Conservation (phyloP, 345 rosid genomes). For the Gossypium rotundifolium region DNA sequence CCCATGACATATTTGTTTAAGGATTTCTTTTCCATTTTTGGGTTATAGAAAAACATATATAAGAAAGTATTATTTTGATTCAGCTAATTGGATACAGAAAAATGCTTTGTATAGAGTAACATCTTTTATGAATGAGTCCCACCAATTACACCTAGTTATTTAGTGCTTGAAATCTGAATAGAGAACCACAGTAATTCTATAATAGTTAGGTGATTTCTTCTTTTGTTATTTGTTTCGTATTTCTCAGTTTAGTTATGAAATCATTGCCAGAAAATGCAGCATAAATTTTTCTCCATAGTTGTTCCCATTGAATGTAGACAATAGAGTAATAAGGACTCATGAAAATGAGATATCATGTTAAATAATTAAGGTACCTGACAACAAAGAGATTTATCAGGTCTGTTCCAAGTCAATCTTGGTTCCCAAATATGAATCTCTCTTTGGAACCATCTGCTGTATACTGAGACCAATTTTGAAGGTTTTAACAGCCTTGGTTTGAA, state of each 20-base stretch:
- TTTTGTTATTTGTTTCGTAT: neutral
- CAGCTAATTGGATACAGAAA: neutral
- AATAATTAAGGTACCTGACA: neutral
- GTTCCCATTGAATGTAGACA: neutral
- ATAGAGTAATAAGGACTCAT: neutral
- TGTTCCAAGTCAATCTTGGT: neutral
- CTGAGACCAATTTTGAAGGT: neutral
- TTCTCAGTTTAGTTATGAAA: neutral
- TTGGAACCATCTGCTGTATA: neutral
- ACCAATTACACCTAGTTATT: neutral
- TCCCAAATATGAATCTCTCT: neutral
- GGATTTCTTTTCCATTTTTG: neutral
- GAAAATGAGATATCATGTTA: neutral
- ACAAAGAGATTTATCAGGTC: neutral
- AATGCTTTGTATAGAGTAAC: neutral
- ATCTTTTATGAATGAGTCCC: constrained; percentile 1
- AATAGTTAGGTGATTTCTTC: neutral
- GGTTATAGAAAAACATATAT: neutral
- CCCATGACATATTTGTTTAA: constrained; percentile 1
- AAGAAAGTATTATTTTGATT: neutral
- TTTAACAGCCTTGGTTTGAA: neutral
- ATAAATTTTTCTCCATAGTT: neutral
- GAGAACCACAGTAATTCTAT: neutral
- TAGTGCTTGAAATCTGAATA: neutral
- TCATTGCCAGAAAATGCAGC: neutral